Evolutionary conservation across 257 asterid species (phyloP), one percentile per base, ranked within the genome.

Genomic region (Gentiana macrophylla): DNA sequence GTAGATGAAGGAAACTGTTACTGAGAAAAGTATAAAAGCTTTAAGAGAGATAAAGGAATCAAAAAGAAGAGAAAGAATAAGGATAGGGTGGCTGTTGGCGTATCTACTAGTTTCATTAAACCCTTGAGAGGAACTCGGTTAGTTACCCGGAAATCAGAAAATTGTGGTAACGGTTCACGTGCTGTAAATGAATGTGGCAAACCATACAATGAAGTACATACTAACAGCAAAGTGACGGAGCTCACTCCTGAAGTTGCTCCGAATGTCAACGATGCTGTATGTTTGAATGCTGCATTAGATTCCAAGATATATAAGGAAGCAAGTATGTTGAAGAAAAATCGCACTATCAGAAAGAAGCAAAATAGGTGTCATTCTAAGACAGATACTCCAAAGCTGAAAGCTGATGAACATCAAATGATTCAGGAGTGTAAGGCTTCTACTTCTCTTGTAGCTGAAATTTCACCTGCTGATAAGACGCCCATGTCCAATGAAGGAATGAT

Each of bases 21-120:
- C 34, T 8, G 55, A 61, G 50, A 43, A 65, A 46, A 52, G 4
- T 49, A n/a, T 58, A 43, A 62, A 50, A 51, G 63, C 71, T 59
- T 56, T 24, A 79, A 57, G 71, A 72, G 74, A 54, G 55, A 9
- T 55, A 56, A 59, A 35, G 53, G 64, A 55, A 53, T 55, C 35
- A 71, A 53, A 69, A 46, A 43, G 37, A 70, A 57, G 35, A 71
- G 69, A 56, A 73, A 61, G 43, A 84, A 77, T 79, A 77, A n/a
- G n/a, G n/a, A 66, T 62, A 80, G 60, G 72, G 75, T 35, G 64
- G 60, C 61, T 52, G 32, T 50, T 4, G 53, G 61, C 62, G 77
- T 72, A 50, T 71, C 15, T 64, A 38, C 76, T 48, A 66, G 53
- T 50, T 70, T 35, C 50, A 69, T 46, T 60, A 50, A 34, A 55